These are phyloP conservation scores for Parathielavia appendiculata DNA, from an alignment of 495 filamentous ascomycete species.

Conservation along the genomic window DNA sequence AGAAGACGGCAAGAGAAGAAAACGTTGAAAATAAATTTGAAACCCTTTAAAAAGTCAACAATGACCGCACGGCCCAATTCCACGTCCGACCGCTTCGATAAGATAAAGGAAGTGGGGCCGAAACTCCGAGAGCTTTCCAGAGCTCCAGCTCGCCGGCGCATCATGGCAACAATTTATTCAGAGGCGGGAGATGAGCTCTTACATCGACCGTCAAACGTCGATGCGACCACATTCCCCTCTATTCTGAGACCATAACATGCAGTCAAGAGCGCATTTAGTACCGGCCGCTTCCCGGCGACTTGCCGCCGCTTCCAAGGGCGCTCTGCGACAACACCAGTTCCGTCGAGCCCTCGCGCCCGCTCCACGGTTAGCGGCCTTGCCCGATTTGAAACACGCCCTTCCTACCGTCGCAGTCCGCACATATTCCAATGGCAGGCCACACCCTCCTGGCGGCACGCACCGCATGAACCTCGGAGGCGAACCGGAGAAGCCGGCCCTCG, in stretches of 20 bases:
- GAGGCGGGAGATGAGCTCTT: neutral
- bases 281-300: slow-evolving; percentile 36
- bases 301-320: slow-evolving; percentile 31
- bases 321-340: slow-evolving; percentile 25
- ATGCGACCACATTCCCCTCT: neutral
- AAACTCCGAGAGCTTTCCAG: slow-evolving; percentile 28
- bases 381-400: slow-evolving; percentile 21
- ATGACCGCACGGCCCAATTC: slow-evolving; percentile 15
- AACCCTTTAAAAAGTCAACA: slow-evolving; percentile 24
- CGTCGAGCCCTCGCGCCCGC: slow-evolving; percentile 23
- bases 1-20: no score
- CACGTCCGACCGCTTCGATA: slow-evolving; percentile 21
- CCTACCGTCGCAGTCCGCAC: slow-evolving; percentile 39
- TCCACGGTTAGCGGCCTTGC: slow-evolving; percentile 6
- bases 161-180: slow-evolving; percentile 2
- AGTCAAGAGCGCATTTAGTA: slow-evolving; percentile 36
- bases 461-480: slow-evolving; percentile 83
- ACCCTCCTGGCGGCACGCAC: slow-evolving; percentile 85
- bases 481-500: slow-evolving; percentile 76
- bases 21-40: slow-evolving; percentile 21
- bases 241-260: slow-evolving; percentile 26
- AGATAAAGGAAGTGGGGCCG: slow-evolving; percentile 24
- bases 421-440: slow-evolving; percentile 75
- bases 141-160: neutral
- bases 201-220: slow-evolving; percentile 2